Base-by-base conservation (phyloP, 495 filamentous ascomycete genomes). In the Penicillium diatomitis region DNA sequence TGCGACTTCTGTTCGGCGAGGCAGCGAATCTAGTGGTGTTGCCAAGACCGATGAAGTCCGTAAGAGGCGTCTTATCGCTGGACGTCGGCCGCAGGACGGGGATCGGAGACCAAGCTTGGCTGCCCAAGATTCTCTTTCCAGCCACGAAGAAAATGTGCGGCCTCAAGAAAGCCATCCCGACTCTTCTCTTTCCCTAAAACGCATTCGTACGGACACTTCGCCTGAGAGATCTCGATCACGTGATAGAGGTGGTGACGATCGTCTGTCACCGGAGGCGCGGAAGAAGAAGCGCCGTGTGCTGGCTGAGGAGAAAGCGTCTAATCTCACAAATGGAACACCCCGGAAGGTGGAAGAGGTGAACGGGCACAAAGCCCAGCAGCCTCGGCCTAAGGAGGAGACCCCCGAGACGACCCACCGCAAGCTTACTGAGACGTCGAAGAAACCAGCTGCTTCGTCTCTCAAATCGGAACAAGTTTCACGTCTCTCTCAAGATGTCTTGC, bases 181-280 rank as follows among this genome's bases (percentile, higher is more conserved):
- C 34, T 43, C 55, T 10, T 43, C 52, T 4, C 48, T 60, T 10
- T 61, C 62, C 7, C 47, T 79, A 41, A 90, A 88, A 57, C 77
- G 86, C 38, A 76, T 80, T 53, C 78, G 85, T 36, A 70, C 72
- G 45, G 88, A 85, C 56, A 75, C 72, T 9, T 86, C 83, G 4
- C 85, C 86, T 3, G 81, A 85, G 41, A 71, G 80, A 49, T 76
- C 72, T 44, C 74, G 73, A 30, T 71, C 72, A 34, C 66, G 72
- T 28, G 78, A 77, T 34, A 69, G 72, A 49, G 74, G 68, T 29
- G 46, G 59, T n/a, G 67, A 67, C 35, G 67, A 67, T 38, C 60
- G 62, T 9, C 50, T 65, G 11, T 57, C 62, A 33, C 62, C 62
- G 12, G 73, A 66, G 30, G 51, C 53, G 7, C 57, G 62, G 52